Conservation (phyloP, 148 eudicot species). For the Heliosperma pusillum region DNA sequence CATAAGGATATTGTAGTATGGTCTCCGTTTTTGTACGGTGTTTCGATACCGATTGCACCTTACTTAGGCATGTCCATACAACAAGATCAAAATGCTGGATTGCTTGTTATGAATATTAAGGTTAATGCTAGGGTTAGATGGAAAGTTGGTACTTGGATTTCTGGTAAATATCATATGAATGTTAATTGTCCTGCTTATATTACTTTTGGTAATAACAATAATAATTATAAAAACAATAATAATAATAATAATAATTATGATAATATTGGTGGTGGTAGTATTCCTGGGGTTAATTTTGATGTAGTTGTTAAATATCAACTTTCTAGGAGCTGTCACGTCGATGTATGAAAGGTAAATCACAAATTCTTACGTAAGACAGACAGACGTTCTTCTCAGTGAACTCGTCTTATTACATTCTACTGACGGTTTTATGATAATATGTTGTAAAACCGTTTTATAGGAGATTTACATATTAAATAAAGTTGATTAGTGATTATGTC, state of each 20-base stretch:
- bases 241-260: neutral
- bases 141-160: conserved; percentile 43
- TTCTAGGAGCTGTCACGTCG: conserved; percentile 29
- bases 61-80: conserved; percentile 21
- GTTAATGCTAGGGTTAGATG: conserved; percentile 36
- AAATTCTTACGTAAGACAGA: too few relatives aligned
- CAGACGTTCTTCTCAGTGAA: too few relatives aligned
- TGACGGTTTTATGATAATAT: neutral
- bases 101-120: conserved; percentile 30
- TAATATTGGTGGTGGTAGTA: neutral
- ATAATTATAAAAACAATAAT: too few relatives aligned
- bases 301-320: conserved; percentile 28
- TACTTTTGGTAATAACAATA: neutral
- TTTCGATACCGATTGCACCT: conserved; percentile 36
- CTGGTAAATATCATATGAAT: conserved; percentile 38
- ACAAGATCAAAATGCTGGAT: conserved; percentile 32
- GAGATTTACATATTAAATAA: neutral
- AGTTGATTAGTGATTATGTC: neutral
- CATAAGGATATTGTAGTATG: conserved; percentile 36
- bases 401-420: too few relatives aligned
- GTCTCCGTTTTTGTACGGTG: conserved; percentile 42
- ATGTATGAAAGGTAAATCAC: conserved; percentile 18
- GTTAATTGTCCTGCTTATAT: conserved; percentile 43
- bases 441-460: too few relatives aligned
- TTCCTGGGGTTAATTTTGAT: neutral